A percentile compares a stretch with the other conserved stretches of the same genome.
phyloP scores from a whole-genome alignment of 1,284 basidiomycete genomes.

The Ustilago loliicola region DNA sequence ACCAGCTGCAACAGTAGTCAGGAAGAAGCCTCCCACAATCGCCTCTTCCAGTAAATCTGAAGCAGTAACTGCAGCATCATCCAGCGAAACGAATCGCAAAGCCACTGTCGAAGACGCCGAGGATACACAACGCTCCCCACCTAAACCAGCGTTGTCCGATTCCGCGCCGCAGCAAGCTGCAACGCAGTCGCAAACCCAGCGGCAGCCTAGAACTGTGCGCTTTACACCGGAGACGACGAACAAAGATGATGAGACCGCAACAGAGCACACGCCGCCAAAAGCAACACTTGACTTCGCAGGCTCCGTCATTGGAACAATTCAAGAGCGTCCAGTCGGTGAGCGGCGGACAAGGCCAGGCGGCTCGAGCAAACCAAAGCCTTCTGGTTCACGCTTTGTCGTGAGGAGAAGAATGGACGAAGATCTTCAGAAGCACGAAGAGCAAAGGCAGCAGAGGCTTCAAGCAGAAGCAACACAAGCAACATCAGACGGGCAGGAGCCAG shows the following conservation, averaged over 20 bases:
- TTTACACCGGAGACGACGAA: conserved; percentile 13
- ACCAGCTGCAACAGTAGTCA: conserved; percentile 55
- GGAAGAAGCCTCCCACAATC: conserved; percentile 46
- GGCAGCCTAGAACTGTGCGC: conserved; percentile 16
- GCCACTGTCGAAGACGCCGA: conserved; percentile 16
- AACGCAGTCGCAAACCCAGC: not conserved
- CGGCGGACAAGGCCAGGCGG: conserved; percentile 6
- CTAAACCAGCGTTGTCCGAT: not conserved
- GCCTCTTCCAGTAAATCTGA: conserved; percentile 22
- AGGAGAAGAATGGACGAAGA: conserved; percentile 50
- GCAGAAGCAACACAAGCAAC: conserved; percentile 3
- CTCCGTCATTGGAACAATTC: conserved; percentile 43
- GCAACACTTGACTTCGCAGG: conserved; percentile 20
- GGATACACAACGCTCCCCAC: not conserved
- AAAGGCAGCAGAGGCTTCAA: conserved; percentile 23
- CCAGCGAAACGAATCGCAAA: not conserved
- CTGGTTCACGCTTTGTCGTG: conserved; percentile 43
- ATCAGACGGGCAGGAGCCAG: conserved; percentile 34
- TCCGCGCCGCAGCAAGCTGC: not conserved
- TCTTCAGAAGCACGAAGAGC: conserved; percentile 43
- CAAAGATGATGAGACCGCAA: not conserved
- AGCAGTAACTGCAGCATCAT: not conserved
- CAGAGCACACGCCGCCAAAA: not conserved
- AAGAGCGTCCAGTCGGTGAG: conserved; percentile 37
- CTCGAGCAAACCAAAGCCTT: conserved; percentile 17